Evolutionary conservation across 768 basidiomycete genomes (phyloP), one percentile per base, ranked within the genome.

Genomic region (Daedaleopsis sinensis): DNA sequence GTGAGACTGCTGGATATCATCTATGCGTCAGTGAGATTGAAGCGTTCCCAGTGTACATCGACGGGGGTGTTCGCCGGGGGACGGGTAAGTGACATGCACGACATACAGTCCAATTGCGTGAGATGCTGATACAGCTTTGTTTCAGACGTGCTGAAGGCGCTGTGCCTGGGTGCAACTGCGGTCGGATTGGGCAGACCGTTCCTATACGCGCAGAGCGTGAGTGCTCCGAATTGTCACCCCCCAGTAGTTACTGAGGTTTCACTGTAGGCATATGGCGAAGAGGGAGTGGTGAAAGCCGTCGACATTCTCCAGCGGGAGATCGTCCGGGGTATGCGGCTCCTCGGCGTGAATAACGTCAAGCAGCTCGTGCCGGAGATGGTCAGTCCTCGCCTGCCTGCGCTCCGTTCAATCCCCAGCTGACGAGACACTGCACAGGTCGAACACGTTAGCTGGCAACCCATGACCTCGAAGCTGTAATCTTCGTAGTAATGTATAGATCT

Each of bases 171-270:
- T 11, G 95, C 95, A 3, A 88, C 76, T 63, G 92, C 89, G 9
- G 92, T 95, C 18, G 94, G 95, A 5, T 76, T 97, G 36, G 95
- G 95, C 2, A 80, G 95, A 15, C 82, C 90, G 15, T 92, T 95
- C 79, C 79, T 97, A 12, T 96, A 91, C 68, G 93, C 90, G 1
- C 89, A 92, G 75, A 90, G 90, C 67, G 91, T 91, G 73, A 69
- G 83, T 70, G 11, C 23, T 15, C 13, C 13, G 12, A 27, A 19
- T 21, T 21, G n/a, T 9, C 36, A 16, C 46, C 16, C 9, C 4
- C 21, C 36, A n/a, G 4, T 2, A 16, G n/a, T 39, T 5, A 1
- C 48, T 32, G 21, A 32, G 18, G 3, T 16, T 39, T 21, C 10
- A n/a, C 12, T 35, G 3, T 27, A 92, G 90, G 90, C 89, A 13